A percentile compares a stretch with the other conserved stretches of the same genome.
Evolutionary conservation across 352 stramenopile species (phyloP).

Genomic region (Globisporangium spiculum): DNA sequence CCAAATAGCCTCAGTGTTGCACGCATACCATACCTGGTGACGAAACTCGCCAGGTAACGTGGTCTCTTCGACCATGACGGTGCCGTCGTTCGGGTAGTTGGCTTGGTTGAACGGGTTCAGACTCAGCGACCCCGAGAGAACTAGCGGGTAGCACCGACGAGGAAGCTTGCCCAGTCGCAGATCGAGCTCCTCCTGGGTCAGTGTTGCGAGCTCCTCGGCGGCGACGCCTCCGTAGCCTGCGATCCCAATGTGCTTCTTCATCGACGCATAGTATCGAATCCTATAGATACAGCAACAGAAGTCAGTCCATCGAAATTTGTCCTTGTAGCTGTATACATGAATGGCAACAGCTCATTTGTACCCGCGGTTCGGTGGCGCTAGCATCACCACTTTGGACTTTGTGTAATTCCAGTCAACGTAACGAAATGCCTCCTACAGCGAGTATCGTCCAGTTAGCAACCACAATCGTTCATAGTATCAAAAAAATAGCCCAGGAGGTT

Average conservation of each 20-base stretch:
- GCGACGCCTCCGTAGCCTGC: slow-evolving; percentile 58
- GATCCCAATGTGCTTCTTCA: slow-evolving; percentile 53
- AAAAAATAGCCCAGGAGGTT: background rate
- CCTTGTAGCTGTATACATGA: background rate
- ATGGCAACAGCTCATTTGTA: slow-evolving; percentile 19
- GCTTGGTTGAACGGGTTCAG: slow-evolving; percentile 75
- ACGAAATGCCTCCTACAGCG: slow-evolving; percentile 66
- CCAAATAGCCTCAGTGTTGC: background rate
- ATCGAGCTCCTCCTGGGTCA: slow-evolving; percentile 41
- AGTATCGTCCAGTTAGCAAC: background rate
- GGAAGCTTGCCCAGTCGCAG: slow-evolving; percentile 63
- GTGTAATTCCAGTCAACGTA: slow-evolving; percentile 70
- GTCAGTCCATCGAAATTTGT: background rate
- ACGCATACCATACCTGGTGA: slow-evolving; percentile 36
- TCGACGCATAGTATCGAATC: slow-evolving; percentile 55
- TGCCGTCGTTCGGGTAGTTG: slow-evolving; percentile 69
- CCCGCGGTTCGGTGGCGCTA: slow-evolving; percentile 68
- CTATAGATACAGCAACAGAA: slow-evolving; percentile 19
- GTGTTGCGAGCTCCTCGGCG: slow-evolving; percentile 49
- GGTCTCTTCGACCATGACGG: slow-evolving; percentile 67
- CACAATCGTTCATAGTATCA: background rate
- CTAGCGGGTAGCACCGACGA: slow-evolving; percentile 50
- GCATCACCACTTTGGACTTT: slow-evolving; percentile 73
- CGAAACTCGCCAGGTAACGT: slow-evolving; percentile 62
- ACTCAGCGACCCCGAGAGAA: slow-evolving; percentile 61